Conservation (phyloP, 2,329 filamentous ascomycete species). For the Pseudomassariella vexata region DNA sequence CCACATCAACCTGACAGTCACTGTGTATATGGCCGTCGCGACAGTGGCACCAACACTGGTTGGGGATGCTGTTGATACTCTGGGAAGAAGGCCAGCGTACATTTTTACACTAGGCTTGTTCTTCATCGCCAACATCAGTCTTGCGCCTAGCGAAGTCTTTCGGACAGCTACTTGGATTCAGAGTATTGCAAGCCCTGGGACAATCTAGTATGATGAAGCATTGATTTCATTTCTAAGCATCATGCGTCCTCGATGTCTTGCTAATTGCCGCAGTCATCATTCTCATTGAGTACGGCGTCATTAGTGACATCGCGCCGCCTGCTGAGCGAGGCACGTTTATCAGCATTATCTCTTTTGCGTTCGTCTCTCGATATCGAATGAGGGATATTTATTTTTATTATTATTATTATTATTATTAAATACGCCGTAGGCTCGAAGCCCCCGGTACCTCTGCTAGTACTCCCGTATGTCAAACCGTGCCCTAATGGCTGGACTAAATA, state of each 20-base stretch:
- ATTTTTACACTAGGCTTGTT: conserved; percentile 2
- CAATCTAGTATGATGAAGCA: conserved; percentile 4
- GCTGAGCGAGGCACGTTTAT: conserved; percentile 7
- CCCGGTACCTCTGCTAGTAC: too few relatives aligned
- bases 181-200: conserved; percentile 6
- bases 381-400: too few relatives aligned
- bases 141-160: conserved; percentile 5
- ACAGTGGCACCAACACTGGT: conserved; percentile 3
- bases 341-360: conserved; percentile 12
- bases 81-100: conserved; percentile 4
- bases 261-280: neutral
- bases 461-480: too few relatives aligned
- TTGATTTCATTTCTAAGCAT: too few relatives aligned
- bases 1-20: conserved; percentile 5
- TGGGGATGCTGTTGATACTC: conserved; percentile 4
- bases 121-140: conserved; percentile 2
- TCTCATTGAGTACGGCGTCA: conserved; percentile 6
- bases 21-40: conserved; percentile 5
- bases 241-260: neutral
- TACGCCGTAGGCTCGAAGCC: too few relatives aligned
- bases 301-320: conserved; percentile 6
- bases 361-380: neutral
- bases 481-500: too few relatives aligned
- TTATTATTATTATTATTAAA: too few relatives aligned
- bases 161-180: conserved; percentile 3